phyloP scores from a whole-genome alignment of 306 rosid species.

The Cucurbita maxima region DNA sequence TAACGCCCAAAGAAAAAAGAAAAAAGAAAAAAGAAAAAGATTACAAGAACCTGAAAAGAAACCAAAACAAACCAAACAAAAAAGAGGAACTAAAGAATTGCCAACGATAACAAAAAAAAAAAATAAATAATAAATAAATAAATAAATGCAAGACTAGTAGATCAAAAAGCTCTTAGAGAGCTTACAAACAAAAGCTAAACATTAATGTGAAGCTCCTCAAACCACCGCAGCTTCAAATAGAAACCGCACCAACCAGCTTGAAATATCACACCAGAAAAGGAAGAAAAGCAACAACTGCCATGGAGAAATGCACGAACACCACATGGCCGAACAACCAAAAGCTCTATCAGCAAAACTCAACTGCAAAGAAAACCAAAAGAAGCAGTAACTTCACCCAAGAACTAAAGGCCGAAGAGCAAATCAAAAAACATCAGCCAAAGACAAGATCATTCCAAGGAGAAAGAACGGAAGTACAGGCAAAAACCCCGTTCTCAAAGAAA shows the following conservation, averaged over 20 bases:
- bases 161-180: not conserved
- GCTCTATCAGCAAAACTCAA: not conserved
- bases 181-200: not conserved
- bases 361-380: not conserved
- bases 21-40: not conserved
- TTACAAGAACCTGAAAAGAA: not conserved
- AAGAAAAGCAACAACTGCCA: not conserved
- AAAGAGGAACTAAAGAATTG: not conserved
- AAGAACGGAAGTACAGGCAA: not conserved
- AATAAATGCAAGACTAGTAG: not conserved
- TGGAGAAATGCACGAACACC: not conserved
- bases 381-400: not conserved
- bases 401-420: not conserved
- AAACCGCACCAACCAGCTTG: not conserved
- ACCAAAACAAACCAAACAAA: not conserved
- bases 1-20: not conserved
- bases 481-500: not conserved
- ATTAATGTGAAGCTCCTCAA: not conserved
- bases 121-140: not conserved
- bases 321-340: not conserved
- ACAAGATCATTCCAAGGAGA: not conserved
- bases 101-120: not conserved
- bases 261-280: not conserved
- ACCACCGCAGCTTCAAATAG: not conserved
- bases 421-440: not conserved